Conservation (phyloP, 179 eudicot species). For the Amaranthus tricolor region DNA sequence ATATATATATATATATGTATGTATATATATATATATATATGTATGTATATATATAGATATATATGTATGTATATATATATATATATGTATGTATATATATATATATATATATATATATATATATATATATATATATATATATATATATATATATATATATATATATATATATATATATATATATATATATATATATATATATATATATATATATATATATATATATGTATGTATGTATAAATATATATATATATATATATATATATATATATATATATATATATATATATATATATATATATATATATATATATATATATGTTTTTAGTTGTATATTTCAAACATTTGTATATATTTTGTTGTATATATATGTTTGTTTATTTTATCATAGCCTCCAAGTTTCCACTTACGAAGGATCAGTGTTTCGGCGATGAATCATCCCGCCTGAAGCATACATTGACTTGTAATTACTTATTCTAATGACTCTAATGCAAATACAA, state of each 20-base stretch:
- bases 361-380: too few relatives aligned
- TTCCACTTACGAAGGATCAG: too few relatives aligned
- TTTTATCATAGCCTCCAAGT: too few relatives aligned
- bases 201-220: not conserved
- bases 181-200: not conserved
- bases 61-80: not conserved
- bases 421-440: too few relatives aligned
- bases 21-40: not conserved
- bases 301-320: not conserved
- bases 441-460: too few relatives aligned
- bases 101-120: not conserved
- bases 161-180: conserved; percentile 5
- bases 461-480: too few relatives aligned
- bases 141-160: conserved; percentile 5
- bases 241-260: conserved; percentile 5
- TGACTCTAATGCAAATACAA: too few relatives aligned
- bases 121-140: not conserved
- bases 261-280: conserved; percentile 4
- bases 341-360: too few relatives aligned
- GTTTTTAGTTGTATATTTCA: not conserved
- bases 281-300: not conserved
- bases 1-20: not conserved
- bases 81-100: not conserved
- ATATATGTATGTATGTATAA: conserved; percentile 3
- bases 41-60: too few relatives aligned